Evolutionary conservation across 768 basidiomycete species (phyloP).

Genomic region (Pisolithus albus): DNA sequence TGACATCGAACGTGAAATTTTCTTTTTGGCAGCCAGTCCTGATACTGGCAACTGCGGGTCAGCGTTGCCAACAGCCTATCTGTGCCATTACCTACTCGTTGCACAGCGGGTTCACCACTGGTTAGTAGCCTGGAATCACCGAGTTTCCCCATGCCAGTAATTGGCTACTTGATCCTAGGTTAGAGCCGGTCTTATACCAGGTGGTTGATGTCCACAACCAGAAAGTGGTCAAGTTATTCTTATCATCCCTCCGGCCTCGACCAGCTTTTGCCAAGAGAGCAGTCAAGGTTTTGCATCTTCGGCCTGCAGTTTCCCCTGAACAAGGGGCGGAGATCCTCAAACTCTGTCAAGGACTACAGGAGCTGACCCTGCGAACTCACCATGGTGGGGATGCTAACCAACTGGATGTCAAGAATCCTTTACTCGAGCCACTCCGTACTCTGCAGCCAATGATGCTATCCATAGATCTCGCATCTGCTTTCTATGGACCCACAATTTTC

Average conservation of each 20-base stretch:
- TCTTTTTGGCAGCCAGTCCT: not conserved
- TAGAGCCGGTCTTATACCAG: not conserved
- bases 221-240: not conserved
- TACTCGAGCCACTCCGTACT: not conserved
- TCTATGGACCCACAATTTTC: not conserved
- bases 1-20: not conserved
- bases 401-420: not conserved
- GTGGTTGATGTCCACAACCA: not conserved
- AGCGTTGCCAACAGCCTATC: not conserved
- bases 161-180: not conserved
- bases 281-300: not conserved
- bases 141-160: not conserved
- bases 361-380: not conserved
- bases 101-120: not conserved
- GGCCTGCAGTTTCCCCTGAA: not conserved
- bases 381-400: not conserved
- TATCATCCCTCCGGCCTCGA: not conserved
- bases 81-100: not conserved
- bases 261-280: not conserved
- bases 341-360: not conserved
- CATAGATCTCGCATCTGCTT: not conserved
- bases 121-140: not conserved
- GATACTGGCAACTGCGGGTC: not conserved
- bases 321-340: not conserved
- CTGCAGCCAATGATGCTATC: not conserved